Evolutionary conservation across 2,329 filamentous ascomycete genomes (phyloP).

Genomic region (Clarireedia homoeocarpa): DNA sequence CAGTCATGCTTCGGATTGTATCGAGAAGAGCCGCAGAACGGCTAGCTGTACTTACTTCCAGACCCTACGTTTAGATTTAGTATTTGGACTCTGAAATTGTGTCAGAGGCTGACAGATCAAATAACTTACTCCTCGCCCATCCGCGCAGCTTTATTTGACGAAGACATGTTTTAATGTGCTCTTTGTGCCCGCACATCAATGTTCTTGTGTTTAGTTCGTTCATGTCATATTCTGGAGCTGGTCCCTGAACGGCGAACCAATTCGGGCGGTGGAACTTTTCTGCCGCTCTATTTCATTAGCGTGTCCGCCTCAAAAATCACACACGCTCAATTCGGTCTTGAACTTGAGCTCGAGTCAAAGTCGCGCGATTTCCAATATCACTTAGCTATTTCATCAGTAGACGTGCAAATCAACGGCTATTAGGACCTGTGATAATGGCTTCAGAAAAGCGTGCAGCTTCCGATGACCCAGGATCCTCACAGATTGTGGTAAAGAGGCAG

Average conservation of each 20-base stretch:
- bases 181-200: background rate
- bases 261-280: no score
- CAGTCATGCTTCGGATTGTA: constrained; percentile 25
- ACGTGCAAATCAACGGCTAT: background rate
- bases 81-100: background rate
- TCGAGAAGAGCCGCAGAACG: background rate
- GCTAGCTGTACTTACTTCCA: constrained; percentile 30
- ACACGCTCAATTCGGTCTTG: background rate
- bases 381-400: background rate
- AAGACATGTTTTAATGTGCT: constrained; percentile 37
- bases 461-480: constrained; percentile 68
- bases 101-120: background rate
- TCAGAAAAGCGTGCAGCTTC: constrained; percentile 88
- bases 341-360: background rate
- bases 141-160: constrained; percentile 55
- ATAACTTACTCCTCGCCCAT: constrained; percentile 64
- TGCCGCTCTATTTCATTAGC: background rate
- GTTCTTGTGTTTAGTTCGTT: background rate
- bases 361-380: background rate
- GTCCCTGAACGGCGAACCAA: background rate
- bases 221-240: background rate
- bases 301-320: constrained; percentile 7
- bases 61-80: constrained; percentile 27
- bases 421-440: constrained; percentile 52
- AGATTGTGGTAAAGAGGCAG: constrained; percentile 84